phyloP scores from a whole-genome alignment of 768 basidiomycete genomes.

The Hemileccinum impolitum region DNA sequence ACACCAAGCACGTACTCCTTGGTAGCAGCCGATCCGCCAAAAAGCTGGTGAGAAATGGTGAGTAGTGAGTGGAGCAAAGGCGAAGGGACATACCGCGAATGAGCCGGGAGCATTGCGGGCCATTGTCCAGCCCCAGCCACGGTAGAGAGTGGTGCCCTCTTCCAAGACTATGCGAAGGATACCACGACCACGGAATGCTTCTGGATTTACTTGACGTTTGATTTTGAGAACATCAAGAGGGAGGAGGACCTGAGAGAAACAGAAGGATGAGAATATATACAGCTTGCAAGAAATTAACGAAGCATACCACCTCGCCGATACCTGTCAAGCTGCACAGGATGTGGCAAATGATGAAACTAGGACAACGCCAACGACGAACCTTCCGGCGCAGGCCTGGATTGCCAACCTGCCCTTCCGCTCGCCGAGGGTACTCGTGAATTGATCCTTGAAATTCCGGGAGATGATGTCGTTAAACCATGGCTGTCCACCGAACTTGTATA shows the following conservation, averaged over 20 bases:
- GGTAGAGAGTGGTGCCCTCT: conserved; percentile 88
- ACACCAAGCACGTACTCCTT: conserved; percentile 93
- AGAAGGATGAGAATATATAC: not conserved
- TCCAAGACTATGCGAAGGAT: conserved; percentile 86
- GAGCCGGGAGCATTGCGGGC: conserved; percentile 95
- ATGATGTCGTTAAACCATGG: conserved; percentile 96
- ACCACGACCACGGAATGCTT: conserved; percentile 94
- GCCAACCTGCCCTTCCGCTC: conserved; percentile 95
- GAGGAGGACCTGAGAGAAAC: conserved; percentile 67
- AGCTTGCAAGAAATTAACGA: not conserved
- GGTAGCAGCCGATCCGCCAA: conserved; percentile 91
- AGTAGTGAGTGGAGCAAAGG: not conserved
- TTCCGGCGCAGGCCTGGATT: conserved; percentile 93
- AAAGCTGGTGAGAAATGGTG: conserved; percentile 59
- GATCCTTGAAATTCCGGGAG: conserved; percentile 72
- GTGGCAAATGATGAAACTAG: not conserved
- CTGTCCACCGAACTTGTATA: conserved; percentile 98
- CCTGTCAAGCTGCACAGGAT: conserved; percentile 49
- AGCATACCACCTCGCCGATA: conserved; percentile 92
- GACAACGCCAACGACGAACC: conserved; percentile 46
- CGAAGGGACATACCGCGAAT: conserved; percentile 72
- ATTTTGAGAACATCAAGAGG: conserved; percentile 97
- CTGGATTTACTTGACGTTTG: conserved; percentile 97
- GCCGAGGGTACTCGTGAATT: conserved; percentile 82
- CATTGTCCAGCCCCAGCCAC: conserved; percentile 99